phyloP scores from a whole-genome alignment of 2,329 filamentous ascomycete species.

The Scedosporium minutisporum region DNA sequence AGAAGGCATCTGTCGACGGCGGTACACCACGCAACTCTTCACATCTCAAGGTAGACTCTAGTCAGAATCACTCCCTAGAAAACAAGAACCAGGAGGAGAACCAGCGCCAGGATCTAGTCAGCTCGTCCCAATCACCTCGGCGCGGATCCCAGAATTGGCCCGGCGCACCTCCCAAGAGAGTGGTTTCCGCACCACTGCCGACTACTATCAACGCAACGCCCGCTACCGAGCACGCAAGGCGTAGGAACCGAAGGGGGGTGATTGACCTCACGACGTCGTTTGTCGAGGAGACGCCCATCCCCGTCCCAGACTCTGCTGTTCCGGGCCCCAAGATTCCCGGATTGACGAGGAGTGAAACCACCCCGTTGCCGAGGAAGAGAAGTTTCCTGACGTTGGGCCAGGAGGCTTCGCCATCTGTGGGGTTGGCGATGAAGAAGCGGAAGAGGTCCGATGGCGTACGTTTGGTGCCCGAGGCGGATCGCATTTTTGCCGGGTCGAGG shows the following conservation, averaged over 20 bases:
- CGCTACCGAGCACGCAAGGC: neutral
- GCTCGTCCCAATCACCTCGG: neutral
- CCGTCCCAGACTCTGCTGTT: slow-evolving; percentile 8
- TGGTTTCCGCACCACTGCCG: slow-evolving; percentile 3
- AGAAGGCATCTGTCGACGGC: neutral
- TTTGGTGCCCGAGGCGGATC: slow-evolving; percentile 38
- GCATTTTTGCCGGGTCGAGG: slow-evolving; percentile 49
- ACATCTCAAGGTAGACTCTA: neutral
- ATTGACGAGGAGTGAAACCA: slow-evolving; percentile 19
- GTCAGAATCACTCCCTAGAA: too few species aligned
- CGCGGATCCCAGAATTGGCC: slow-evolving; percentile 16
- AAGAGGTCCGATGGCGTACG: slow-evolving; percentile 23
- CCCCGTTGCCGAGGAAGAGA: slow-evolving; percentile 17
- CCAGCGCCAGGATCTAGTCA: neutral
- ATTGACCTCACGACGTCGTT: slow-evolving; percentile 12
- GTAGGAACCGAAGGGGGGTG: slow-evolving; percentile 7
- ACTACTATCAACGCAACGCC: slow-evolving; percentile 7
- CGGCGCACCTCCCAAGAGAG: slow-evolving; percentile 7
- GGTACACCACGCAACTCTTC: neutral
- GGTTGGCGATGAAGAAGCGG: slow-evolving; percentile 11
- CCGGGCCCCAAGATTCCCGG: neutral
- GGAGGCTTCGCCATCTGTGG: neutral
- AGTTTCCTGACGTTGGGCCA: slow-evolving; percentile 4
- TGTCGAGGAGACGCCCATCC: slow-evolving; percentile 21
- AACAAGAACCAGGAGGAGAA: neutral